Evolutionary conservation across 208 protist genomes (phyloP).

Genomic region (Wallacemonas sp.): DNA sequence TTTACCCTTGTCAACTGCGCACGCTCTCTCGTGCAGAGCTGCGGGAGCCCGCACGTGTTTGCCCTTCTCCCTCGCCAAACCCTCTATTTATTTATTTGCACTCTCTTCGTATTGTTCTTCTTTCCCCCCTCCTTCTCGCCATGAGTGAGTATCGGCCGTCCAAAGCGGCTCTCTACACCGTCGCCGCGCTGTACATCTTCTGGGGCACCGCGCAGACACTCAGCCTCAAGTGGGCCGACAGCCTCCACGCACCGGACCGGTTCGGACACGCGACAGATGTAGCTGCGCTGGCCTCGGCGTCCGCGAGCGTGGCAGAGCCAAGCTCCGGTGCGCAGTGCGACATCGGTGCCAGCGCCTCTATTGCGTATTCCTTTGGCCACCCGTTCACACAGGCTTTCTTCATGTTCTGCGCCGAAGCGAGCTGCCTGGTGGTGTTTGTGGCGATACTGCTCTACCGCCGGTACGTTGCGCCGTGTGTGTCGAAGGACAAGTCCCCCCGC

Average conservation of each 20-base stretch:
- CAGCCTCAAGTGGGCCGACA: constrained; percentile 53
- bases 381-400: constrained; percentile 80
- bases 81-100: no score
- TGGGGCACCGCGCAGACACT: constrained; percentile 61
- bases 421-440: constrained; percentile 59
- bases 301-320: neutral
- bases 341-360: constrained; percentile 9
- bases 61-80: no score
- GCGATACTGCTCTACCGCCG: constrained; percentile 23
- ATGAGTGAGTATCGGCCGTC: constrained; percentile 5
- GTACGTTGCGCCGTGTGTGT: constrained; percentile 12
- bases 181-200: constrained; percentile 42
- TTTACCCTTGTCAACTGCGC: no score
- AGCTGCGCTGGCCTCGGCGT: neutral
- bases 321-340: neutral
- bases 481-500: constrained; percentile 2
- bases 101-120: neutral
- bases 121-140: neutral
- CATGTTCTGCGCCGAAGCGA: constrained; percentile 81
- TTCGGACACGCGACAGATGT: neutral
- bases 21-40: no score
- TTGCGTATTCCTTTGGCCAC: constrained; percentile 63
- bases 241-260: constrained; percentile 25
- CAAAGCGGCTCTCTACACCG: neutral
- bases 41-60: no score